Evolutionary conservation across 345 rosid genomes (phyloP).

Genomic region (Orychophragmus violaceus): DNA sequence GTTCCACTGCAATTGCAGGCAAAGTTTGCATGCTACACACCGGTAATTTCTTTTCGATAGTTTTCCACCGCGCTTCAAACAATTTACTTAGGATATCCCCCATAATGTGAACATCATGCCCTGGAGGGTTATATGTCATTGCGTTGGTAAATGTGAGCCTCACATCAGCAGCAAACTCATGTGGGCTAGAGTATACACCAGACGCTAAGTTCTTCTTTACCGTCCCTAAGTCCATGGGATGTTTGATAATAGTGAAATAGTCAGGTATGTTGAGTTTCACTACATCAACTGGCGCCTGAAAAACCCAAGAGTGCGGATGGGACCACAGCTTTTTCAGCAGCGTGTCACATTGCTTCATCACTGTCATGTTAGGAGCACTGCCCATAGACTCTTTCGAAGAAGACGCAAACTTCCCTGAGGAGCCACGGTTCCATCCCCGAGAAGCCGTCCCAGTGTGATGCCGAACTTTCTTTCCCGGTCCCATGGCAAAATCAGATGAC

Average conservation of each 20-base stretch:
- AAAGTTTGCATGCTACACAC: conserved; percentile 28
- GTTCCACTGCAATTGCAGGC: conserved; percentile 34
- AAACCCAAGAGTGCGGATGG: conserved; percentile 77
- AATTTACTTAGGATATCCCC: conserved; percentile 65
- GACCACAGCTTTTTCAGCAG: conserved; percentile 62
- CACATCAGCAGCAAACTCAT: conserved; percentile 75
- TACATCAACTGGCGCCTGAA: conserved; percentile 83
- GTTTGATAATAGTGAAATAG: conserved; percentile 65
- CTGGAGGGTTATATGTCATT: conserved; percentile 87
- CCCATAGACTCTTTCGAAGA: conserved; percentile 37
- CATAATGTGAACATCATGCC: conserved; percentile 77
- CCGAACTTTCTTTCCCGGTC: conserved; percentile 49
- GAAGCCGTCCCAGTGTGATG: conserved; percentile 30
- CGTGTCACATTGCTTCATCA: conserved; percentile 81
- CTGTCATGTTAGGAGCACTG: conserved; percentile 38
- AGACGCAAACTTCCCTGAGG: conserved; percentile 51
- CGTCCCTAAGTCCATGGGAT: conserved; percentile 94
- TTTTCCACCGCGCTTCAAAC: conserved; percentile 83
- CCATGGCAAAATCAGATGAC: conserved; percentile 37
- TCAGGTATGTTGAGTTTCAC: conserved; percentile 77
- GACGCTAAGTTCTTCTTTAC: conserved; percentile 55
- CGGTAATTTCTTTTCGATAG: conserved; percentile 63
- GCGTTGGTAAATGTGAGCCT: conserved; percentile 83
- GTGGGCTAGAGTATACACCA: conserved; percentile 64
- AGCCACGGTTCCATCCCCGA: conserved; percentile 43